Evolutionary conservation across 176 grass and related monocot genomes (phyloP).

Genomic region (Bolboschoenus planiculmis): DNA sequence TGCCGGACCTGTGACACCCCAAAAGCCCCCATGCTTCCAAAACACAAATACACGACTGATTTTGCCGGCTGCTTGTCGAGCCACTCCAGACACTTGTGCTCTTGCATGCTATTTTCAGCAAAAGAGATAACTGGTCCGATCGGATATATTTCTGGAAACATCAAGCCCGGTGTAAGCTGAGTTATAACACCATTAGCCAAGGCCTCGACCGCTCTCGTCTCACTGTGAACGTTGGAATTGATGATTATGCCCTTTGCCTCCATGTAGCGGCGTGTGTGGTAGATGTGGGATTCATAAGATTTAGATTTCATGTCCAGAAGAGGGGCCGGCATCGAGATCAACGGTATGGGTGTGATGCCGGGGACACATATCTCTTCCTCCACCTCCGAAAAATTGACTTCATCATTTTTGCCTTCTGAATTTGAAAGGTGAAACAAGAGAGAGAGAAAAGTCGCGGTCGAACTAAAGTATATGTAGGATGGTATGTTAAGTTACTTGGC

Average conservation of each 20-base stretch:
- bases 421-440: slow-evolving; percentile 25
- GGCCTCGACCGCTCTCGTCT: not conserved
- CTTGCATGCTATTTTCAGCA: not conserved
- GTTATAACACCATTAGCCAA: not conserved
- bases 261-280: slow-evolving; percentile 16
- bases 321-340: slow-evolving; percentile 5
- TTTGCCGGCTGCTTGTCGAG: not conserved
- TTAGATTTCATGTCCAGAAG: not conserved
- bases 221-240: slow-evolving; percentile 27
- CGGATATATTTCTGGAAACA: not conserved
- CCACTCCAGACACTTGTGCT: not conserved
- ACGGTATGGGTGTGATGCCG: slow-evolving; percentile 26
- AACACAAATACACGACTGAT: not conserved
- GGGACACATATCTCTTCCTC: slow-evolving; percentile 21
- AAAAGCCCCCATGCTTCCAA: not conserved
- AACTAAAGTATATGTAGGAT: slow-evolving; percentile 29
- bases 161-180: not conserved
- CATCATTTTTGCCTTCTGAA: not conserved
- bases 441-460: slow-evolving; percentile 23
- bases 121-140: not conserved
- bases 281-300: slow-evolving; percentile 4
- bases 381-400: slow-evolving; percentile 7
- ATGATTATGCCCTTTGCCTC: slow-evolving; percentile 32
- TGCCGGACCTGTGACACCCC: not conserved
- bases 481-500: slow-evolving; percentile 18